Conservation (phyloP, 345 rosid species). For the Aegle marmelos region DNA sequence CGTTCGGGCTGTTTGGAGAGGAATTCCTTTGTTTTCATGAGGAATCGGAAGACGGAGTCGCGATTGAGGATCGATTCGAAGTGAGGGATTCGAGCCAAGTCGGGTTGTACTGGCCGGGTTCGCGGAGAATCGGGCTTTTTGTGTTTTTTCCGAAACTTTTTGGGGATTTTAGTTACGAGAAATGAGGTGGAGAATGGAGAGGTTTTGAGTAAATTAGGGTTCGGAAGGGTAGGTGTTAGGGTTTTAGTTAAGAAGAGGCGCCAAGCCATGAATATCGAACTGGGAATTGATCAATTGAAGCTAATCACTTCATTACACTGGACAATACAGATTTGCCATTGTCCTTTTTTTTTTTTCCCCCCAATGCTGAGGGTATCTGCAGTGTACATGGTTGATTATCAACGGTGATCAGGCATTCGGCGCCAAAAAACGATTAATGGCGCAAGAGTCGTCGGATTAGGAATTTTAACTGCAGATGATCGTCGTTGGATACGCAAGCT, state of each 20-base stretch:
- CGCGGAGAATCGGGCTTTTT: constrained; percentile 63
- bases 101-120: constrained; percentile 54
- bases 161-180: constrained; percentile 76
- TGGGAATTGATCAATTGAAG: too few species aligned
- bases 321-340: too few species aligned
- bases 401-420: not conserved
- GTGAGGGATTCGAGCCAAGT: constrained; percentile 42
- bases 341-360: not conserved
- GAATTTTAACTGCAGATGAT: not conserved
- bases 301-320: too few species aligned
- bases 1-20: constrained; percentile 63
- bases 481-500: not conserved
- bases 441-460: not conserved
- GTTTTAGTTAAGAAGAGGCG: constrained; percentile 26
- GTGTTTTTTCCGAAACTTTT: constrained; percentile 42
- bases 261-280: constrained; percentile 37
- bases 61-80: constrained; percentile 62
- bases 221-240: constrained; percentile 13
- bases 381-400: not conserved
- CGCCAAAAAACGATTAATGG: not conserved
- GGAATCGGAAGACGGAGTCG: constrained; percentile 66
- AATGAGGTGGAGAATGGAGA: constrained; percentile 72
- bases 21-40: constrained; percentile 55
- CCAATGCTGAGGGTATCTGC: not conserved
- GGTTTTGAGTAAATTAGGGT: not conserved